A percentile compares a stretch with the other conserved stretches of the same genome.
phyloP scores from a whole-genome alignment of 2,329 filamentous ascomycete genomes.

The Fusarium vanettenii region DNA sequence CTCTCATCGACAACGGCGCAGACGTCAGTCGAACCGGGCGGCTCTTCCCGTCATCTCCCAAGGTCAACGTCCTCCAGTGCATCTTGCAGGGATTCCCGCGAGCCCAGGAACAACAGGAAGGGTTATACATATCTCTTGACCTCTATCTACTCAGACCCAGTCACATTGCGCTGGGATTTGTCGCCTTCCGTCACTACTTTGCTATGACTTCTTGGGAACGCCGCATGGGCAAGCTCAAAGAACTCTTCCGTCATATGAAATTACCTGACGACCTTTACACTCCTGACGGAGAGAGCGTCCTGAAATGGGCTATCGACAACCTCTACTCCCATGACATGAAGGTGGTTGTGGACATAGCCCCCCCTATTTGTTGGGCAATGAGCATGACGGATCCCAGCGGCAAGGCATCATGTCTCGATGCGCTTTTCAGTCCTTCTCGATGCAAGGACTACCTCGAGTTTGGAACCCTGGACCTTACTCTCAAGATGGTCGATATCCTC shows the following conservation, averaged over 20 bases:
- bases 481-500: not conserved
- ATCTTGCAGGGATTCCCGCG: slow-evolving; percentile 1
- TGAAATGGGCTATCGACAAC: slow-evolving; percentile 12
- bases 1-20: not conserved
- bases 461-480: not conserved
- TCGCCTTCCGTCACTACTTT: not conserved
- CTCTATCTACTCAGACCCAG: not conserved
- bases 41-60: not conserved
- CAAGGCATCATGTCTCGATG: not conserved
- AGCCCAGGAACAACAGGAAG: not conserved
- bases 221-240: not conserved
- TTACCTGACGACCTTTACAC: not conserved
- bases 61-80: slow-evolving; percentile 5
- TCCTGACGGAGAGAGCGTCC: not conserved
- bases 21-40: not conserved
- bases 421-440: not conserved
- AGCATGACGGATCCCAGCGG: not conserved
- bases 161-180: not conserved
- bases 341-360: not conserved
- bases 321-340: not conserved
- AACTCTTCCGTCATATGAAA: not conserved
- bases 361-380: not conserved
- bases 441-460: not conserved
- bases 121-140: not conserved
- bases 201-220: not conserved